Base-by-base conservation (phyloP, 192 early-diverging fungal genomes). In the Geranomyces variabilis region DNA sequence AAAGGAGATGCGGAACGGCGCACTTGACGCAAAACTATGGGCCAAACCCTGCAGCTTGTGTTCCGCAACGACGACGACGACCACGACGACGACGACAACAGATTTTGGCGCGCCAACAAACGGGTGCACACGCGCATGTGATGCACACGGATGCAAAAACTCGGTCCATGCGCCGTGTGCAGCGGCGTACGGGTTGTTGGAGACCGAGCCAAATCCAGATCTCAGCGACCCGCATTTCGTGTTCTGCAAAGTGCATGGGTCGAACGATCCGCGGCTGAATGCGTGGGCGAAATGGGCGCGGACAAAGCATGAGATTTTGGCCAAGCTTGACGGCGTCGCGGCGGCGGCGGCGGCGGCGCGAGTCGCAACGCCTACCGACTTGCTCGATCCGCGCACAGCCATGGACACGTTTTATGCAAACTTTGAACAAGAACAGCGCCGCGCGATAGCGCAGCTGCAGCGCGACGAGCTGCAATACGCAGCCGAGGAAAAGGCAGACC, bases 171-270 rank as follows among this genome's bases (percentile, higher is more conserved):
- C 70, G 19, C 64, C 70, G 9, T 71, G 70, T 31, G 70, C 70
- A 9, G 58, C 70, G 17, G 70, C 64, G 21, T 47, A 45, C 36
- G 48, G 47, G 10, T 28, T 63, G 22, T 46, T 71, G 7, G 70
- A 71, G 61, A 47, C 64, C 21, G 48, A 49, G 10, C 33, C 21
- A n/a, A 17, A 26, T 1, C 57, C 56, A 21, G 70, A 71, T 22
- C 36, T 71, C 45, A 22, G 36, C 41, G 57, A 71, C 46, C 70
- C 70, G 48, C 48, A 33, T 3, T 71, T 71, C 41, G 29, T 63
- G 26, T 71, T 48, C 46, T 71, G 70, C 61, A 71, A 71, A 34
- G 36, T 64, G 44, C 70, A 71, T 30, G 70, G 44, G 49, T n/a
- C 61, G 6, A 19, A 63, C 34, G 70, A 71, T 1, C 60, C 70